Evolutionary conservation across 73 alveolate species (phyloP), one percentile per base, ranked within the genome.

Genomic region (Tetrahymena borealis): DNA sequence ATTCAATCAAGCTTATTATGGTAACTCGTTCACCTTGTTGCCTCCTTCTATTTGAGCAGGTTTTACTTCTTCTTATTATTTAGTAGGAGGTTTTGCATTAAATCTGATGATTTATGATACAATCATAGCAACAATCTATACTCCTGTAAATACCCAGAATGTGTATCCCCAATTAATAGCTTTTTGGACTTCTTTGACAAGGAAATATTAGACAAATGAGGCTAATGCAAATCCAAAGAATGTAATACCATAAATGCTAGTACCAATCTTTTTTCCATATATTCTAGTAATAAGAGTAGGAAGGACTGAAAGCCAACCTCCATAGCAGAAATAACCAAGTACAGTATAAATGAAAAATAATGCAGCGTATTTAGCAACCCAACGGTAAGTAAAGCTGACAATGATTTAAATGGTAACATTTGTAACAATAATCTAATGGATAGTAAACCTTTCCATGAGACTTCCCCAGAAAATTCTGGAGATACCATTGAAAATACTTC

Each of bases 261-360:
- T 60, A 15, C 95, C 95, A 20, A 78, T 40, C 35, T 38, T 79
- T 38, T 32, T 33, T 39, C 95, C 95, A 77, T 35, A 93, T 13
- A 93, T 28, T 90, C 91, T 93, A 7, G 93, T 91, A 18, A 31
- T 24, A 12, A 85, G 40, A 28, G 96, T 91, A 10, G 96, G 96
- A 31, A 91, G 39, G 16, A 94, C 77, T 7, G 96, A 94, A 28
- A 91, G 78, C 85, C 90, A 41, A 0, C 96, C 96, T 32, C 96
- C 96, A 16, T 90, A 40, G 33, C 91, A 32, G 77, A 39, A 79
- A 33, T 33, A 91, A 11, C 93, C 5, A 16, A 91, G 13, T 3
- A 32, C 40, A 7, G 90, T 91, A 94, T 94, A 94, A 10, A 94
- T 91, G 15, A 94, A 36, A 42, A 39, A 94, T 33, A 32, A 39